A percentile compares a stretch with the other conserved stretches of the same genome.
Evolutionary conservation across 2,329 filamentous ascomycete species (phyloP).

Genomic region (Clonostachys rhizophaga): DNA sequence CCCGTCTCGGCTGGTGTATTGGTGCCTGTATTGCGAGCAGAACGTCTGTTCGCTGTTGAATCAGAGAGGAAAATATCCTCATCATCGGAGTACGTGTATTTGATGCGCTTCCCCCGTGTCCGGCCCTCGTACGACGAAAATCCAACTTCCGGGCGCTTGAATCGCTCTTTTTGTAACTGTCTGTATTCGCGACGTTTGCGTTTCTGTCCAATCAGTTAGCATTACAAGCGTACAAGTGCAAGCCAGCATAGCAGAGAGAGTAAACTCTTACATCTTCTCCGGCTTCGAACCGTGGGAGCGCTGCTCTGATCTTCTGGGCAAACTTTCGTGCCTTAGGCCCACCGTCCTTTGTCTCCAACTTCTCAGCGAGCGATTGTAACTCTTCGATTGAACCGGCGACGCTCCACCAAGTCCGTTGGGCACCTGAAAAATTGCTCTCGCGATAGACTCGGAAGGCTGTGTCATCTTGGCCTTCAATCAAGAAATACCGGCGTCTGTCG

Average conservation of each 20-base stretch:
- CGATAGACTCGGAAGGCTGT: conserved; percentile 91
- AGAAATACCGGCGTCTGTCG: conserved; percentile 87
- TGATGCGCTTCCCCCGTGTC: conserved; percentile 91
- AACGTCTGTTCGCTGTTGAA: conserved; percentile 56
- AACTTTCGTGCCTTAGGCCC: conserved; percentile 77
- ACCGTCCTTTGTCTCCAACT: conserved; percentile 71
- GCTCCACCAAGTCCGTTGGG: conserved; percentile 83
- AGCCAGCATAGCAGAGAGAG: not conserved
- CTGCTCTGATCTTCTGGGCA: conserved; percentile 70
- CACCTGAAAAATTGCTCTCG: conserved; percentile 78
- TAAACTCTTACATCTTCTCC: conserved; percentile 70
- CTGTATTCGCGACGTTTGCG: conserved; percentile 90
- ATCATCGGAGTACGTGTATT: conserved; percentile 93
- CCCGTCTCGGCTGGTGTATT: conserved; percentile 68
- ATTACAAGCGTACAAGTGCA: not conserved
- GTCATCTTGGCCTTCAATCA: conserved; percentile 91
- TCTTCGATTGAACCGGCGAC: conserved; percentile 90
- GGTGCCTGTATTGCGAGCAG: conserved; percentile 68
- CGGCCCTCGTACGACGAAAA: conserved; percentile 95
- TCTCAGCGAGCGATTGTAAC: conserved; percentile 68
- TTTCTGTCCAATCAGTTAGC: conserved; percentile 55
- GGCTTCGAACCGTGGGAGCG: conserved; percentile 85
- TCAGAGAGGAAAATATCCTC: conserved; percentile 68
- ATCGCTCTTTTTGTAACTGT: conserved; percentile 77
- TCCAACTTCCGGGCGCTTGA: conserved; percentile 80